Conservation (phyloP, 164 flowering plant species). For the Piper longum region DNA sequence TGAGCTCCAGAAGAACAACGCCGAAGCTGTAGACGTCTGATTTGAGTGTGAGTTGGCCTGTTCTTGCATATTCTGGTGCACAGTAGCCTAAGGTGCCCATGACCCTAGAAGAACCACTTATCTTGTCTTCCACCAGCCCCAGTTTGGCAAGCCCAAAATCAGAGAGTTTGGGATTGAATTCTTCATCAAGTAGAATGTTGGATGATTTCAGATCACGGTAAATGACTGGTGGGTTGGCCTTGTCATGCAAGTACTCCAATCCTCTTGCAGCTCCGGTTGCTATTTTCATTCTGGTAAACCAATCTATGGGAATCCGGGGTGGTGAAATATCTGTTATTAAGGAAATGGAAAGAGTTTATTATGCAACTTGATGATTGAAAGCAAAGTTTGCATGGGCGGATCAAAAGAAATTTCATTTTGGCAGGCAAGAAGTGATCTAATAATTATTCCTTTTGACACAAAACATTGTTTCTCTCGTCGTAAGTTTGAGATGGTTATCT, state of each 20-base stretch:
- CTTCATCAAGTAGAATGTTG: conserved; percentile 42
- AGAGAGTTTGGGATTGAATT: conserved; percentile 48
- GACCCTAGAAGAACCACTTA: conserved; percentile 39
- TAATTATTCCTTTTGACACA: no score
- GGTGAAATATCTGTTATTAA: conserved; percentile 24
- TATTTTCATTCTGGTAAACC: conserved; percentile 56
- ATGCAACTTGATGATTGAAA: not conserved
- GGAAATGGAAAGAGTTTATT: not conserved
- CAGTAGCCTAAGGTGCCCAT: conserved; percentile 67
- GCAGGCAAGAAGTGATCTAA: no score
- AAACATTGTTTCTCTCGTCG: no score
- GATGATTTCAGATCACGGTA: conserved; percentile 55
- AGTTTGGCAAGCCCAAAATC: conserved; percentile 76
- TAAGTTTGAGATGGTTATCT: no score
- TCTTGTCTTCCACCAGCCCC: conserved; percentile 43
- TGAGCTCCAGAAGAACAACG: conserved; percentile 53
- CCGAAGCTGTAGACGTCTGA: conserved; percentile 73
- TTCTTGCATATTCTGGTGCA: conserved; percentile 37
- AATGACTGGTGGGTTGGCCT: conserved; percentile 65
- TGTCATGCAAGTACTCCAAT: conserved; percentile 54
- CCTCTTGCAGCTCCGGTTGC: conserved; percentile 56
- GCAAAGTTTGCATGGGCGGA: no score
- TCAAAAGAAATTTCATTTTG: no score
- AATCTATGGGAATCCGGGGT: conserved; percentile 31
- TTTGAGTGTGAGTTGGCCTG: conserved; percentile 48